Evolutionary conservation across 2,329 filamentous ascomycete species (phyloP).

Genomic region (Neophaeococcomyces mojaviensis): DNA sequence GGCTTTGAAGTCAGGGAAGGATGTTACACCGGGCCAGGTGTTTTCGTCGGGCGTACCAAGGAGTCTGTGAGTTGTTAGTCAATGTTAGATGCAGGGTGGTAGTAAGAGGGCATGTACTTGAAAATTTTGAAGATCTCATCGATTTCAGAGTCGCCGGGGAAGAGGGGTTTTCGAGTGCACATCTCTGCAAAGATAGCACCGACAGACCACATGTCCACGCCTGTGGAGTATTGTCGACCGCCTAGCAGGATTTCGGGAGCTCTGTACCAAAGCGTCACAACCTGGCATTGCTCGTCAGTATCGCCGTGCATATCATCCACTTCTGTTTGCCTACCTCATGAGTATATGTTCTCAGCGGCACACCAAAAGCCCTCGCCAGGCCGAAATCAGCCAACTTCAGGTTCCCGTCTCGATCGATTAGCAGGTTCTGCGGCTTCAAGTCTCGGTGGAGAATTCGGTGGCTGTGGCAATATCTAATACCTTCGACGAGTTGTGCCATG

Average conservation of each 20-base stretch:
- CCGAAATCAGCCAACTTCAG: conserved; percentile 88
- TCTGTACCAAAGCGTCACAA: conserved; percentile 90
- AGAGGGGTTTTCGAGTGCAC: conserved; percentile 87
- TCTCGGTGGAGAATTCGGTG: conserved; percentile 83
- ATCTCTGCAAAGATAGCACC: conserved; percentile 95
- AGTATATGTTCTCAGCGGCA: conserved; percentile 83
- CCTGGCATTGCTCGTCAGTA: conserved; percentile 37
- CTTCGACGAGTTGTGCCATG: conserved; percentile 79
- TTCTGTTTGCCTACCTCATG: conserved; percentile 70
- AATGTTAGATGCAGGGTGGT: background rate
- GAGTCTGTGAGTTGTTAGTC: conserved; percentile 42
- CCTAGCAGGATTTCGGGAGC: conserved; percentile 84
- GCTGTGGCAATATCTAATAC: conserved; percentile 80
- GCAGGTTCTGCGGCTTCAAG: conserved; percentile 81
- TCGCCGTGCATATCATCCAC: background rate
- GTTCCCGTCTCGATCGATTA: conserved; percentile 80
- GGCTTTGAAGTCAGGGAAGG: conserved; percentile 86
- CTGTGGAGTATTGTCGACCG: conserved; percentile 85
- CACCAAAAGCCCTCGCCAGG: conserved; percentile 80
- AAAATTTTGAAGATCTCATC: conserved; percentile 95
- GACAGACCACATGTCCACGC: conserved; percentile 93
- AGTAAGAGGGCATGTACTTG: conserved; percentile 48
- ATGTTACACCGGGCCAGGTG: conserved; percentile 85
- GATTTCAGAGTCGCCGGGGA: conserved; percentile 87
- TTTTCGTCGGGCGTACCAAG: conserved; percentile 77